These are phyloP conservation scores for Globisporangium cederbergense DNA, from an alignment of 352 stramenopile genomes.

Conservation along the genomic window DNA sequence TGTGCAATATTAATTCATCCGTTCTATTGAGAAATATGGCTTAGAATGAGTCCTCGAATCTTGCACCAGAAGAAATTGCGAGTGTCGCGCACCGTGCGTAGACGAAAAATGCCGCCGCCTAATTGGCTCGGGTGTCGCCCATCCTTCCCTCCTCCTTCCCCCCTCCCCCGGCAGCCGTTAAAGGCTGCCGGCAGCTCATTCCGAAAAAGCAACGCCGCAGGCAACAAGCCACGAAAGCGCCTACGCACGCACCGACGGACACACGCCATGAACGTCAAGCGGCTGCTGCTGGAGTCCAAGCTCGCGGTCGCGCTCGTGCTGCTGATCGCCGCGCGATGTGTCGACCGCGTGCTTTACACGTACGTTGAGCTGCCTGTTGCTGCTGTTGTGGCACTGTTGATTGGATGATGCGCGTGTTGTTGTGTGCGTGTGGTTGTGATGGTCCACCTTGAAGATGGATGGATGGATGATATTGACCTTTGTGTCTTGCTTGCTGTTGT, in stretches of 20 bases:
- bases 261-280: slow-evolving; percentile 59
- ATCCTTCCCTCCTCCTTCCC: neutral
- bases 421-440: neutral
- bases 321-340: slow-evolving; percentile 74
- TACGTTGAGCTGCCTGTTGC: slow-evolving; percentile 26
- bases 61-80: slow-evolving; percentile 9
- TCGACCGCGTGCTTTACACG: slow-evolving; percentile 86
- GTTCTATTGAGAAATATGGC: neutral
- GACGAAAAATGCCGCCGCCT: neutral
- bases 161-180: neutral
- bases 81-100: neutral
- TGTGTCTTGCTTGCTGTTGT: neutral
- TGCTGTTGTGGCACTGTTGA: neutral
- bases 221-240: neutral
- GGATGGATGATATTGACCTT: slow-evolving; percentile 3
- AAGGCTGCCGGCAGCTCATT: neutral
- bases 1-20: too few species aligned
- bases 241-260: neutral
- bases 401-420: neutral
- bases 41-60: neutral
- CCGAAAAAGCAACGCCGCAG: slow-evolving; percentile 5
- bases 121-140: slow-evolving; percentile 6
- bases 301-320: slow-evolving; percentile 73
- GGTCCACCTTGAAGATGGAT: neutral
- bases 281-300: slow-evolving; percentile 81